Evolutionary conservation across 441 rosid genomes (phyloP), one percentile per base, ranked within the genome.

Genomic region (Manihot esculenta): DNA sequence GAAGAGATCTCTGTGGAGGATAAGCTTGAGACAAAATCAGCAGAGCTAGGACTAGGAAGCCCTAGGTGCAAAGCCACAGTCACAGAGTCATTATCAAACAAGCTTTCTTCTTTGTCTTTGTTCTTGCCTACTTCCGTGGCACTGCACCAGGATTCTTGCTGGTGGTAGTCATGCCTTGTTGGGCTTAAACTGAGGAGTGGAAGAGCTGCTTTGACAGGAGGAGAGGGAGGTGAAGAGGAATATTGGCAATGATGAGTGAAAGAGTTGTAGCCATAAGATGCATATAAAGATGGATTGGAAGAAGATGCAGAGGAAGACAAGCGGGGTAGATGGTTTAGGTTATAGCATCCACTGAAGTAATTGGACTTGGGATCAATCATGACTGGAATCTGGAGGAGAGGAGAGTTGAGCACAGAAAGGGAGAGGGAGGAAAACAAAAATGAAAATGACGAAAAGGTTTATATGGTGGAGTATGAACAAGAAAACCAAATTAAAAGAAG

Each of bases 281-380:
- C 15, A 48, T 62, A 65, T 3, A 56, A 49, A 53, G 74, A 64
- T 72, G 84, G 81, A 69, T 64, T 76, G 45, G 77, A 77, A 69
- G 88, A 33, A 26, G 83, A 45, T 33, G 86, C 21, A 15, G 80
- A 66, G 21, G 82, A 70, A 68, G 82, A 77, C 62, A 81, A 76
- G 77, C 66, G 84, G 74, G 83, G 84, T 41, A 80, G 72, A 58
- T 74, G 70, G 76, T 77, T 81, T 71, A 81, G 75, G 82, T 65
- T 70, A 69, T 70, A 75, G 83, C 93, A 84, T 65, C 83, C 87
- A 79, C 79, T 83, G 76, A 82, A 76, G 85, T 77, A 74, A 54
- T 60, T 68, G 57, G 73, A 82, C 80, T 81, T 83, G 59, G 97
- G 97, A 83, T 87, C 89, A 76, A 91, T 80, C 99, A 93, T 93